Evolutionary conservation across 2,329 filamentous ascomycete species (phyloP), one percentile per base, ranked within the genome.

Genomic region (Alternaria novae-zelandiae): DNA sequence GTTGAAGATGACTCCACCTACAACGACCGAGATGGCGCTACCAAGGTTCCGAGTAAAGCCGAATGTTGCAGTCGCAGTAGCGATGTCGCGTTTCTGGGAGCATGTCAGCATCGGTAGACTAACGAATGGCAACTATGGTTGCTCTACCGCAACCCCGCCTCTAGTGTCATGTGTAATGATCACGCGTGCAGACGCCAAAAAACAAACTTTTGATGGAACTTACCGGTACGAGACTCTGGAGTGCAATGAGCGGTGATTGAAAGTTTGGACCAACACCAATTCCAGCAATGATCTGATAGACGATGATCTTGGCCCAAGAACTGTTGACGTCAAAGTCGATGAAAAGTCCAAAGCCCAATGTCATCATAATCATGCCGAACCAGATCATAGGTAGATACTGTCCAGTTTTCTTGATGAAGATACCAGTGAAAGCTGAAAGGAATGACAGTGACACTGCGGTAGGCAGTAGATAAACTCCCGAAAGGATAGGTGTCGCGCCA

Each of bases 1-100:
- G 79, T 93, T 89, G 81, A 94, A 94, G 41, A 94, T 86, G 49
- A 93, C 90, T n/a, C 90, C 89, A 23, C 92, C 92, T 43, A 94
- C 83, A 2, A 93, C 90, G 56, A 93, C 86, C 0, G 88, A 89
- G 20, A 90, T 86, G 3, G 89, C 86, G 0, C 89, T 91, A 10
- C 88, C 89, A 4, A 94, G 81, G 69, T 91, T 90, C 20, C 91
- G 87, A 8, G 89, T 83, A 74, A 92, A 91, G 9, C 86, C 84
- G 67, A 91, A 90, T 2, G 88, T 89, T 0, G 89, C 86, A 0
- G 89, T 92, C 0, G 87, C 89, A 2, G 88, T 86, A n/a, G 88
- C 90, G 50, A 91, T 90, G 69, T 92, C 90, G 26, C 85, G 83
- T 45, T 78, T 78, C 76, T 79, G 32, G 21, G 21, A 44, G 54